Percentiles rank a stretch among this genome's conserved stretches.
Conservation (phyloP, 2,329 filamentous ascomycete species). For the Colletotrichum salicis region DNA sequence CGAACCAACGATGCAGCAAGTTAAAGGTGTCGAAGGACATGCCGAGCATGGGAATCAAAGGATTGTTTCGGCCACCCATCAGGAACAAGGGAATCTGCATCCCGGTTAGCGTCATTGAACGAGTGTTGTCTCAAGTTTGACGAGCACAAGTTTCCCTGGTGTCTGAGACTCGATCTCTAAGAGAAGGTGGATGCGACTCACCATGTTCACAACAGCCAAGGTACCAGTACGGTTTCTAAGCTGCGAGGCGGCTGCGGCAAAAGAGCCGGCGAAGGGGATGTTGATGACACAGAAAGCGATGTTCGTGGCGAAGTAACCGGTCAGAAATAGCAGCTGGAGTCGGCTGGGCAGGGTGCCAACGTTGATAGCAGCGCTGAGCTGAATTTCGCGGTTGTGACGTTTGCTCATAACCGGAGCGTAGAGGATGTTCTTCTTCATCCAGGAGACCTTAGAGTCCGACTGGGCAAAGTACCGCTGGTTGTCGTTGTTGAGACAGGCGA, state of each 20-base stretch:
- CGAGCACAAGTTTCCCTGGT: neutral
- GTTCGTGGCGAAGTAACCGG: slow-evolving; percentile 71
- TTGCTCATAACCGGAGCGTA: slow-evolving; percentile 73
- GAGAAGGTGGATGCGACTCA: slow-evolving; percentile 43
- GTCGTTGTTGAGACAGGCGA: slow-evolving; percentile 82
- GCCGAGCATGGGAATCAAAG: slow-evolving; percentile 75
- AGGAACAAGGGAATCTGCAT: slow-evolving; percentile 73
- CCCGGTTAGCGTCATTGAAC: slow-evolving; percentile 22
- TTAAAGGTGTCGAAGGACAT: slow-evolving; percentile 88
- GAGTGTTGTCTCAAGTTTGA: neutral
- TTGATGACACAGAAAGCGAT: slow-evolving; percentile 78
- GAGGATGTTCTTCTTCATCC: slow-evolving; percentile 73
- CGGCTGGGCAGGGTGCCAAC: slow-evolving; percentile 74
- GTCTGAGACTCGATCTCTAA: neutral
- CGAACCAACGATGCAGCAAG: slow-evolving; percentile 82
- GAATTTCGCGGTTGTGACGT: slow-evolving; percentile 75
- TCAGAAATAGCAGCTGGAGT: slow-evolving; percentile 69
- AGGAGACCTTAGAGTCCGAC: slow-evolving; percentile 63
- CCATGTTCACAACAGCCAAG: slow-evolving; percentile 80
- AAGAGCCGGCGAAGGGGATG: slow-evolving; percentile 67
- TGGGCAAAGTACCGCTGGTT: slow-evolving; percentile 81
- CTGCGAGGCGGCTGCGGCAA: slow-evolving; percentile 56
- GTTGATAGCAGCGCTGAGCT: slow-evolving; percentile 69
- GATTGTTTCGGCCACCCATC: slow-evolving; percentile 81
- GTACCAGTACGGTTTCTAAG: slow-evolving; percentile 77